These are phyloP conservation scores for Gymnopilus dilepis DNA, from an alignment of 768 basidiomycete genomes.

Conservation along the genomic window DNA sequence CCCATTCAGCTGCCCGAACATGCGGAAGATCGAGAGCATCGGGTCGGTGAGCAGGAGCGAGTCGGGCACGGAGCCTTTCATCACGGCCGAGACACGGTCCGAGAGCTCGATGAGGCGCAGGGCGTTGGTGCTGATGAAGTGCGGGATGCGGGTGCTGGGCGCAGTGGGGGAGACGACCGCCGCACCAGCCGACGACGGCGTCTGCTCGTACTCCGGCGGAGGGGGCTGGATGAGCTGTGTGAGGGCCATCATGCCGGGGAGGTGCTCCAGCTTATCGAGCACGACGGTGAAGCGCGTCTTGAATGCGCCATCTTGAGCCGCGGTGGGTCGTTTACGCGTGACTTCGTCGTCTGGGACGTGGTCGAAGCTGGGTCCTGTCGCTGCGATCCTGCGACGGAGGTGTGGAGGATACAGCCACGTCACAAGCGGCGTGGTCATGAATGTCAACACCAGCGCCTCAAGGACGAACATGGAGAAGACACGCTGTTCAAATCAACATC, in stretches of 20 bases:
- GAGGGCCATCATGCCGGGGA: slow-evolving; percentile 89
- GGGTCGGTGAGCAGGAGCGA: slow-evolving; percentile 75
- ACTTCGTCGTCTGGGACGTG: slow-evolving; percentile 47
- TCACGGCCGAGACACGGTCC: slow-evolving; percentile 86
- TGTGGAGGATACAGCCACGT: slow-evolving; percentile 69
- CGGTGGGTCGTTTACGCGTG: slow-evolving; percentile 14
- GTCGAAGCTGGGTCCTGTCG: slow-evolving; percentile 52
- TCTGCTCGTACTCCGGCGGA: slow-evolving; percentile 15
- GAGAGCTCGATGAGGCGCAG: slow-evolving; percentile 86
- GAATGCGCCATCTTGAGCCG: slow-evolving; percentile 29
- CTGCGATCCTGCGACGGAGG: slow-evolving; percentile 52
- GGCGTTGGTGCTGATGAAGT: slow-evolving; percentile 65
- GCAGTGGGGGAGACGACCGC: slow-evolving; percentile 14
- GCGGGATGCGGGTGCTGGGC: slow-evolving; percentile 5
- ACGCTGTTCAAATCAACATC: slow-evolving; percentile 35
- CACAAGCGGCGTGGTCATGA: slow-evolving; percentile 84
- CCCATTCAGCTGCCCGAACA: slow-evolving; percentile 76
- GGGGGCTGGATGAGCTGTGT: slow-evolving; percentile 75
- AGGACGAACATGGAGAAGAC: slow-evolving; percentile 98
- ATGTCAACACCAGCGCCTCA: slow-evolving; percentile 81
- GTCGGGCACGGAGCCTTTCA: slow-evolving; percentile 79
- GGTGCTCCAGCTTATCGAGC: slow-evolving; percentile 87
- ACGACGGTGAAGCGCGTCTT: slow-evolving; percentile 81
- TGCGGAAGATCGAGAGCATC: slow-evolving; percentile 72
- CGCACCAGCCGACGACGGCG: not conserved